Percentiles rank a stretch among this genome's conserved stretches.
Evolutionary conservation across 2,329 filamentous ascomycete species (phyloP).

Genomic region (Ophiostoma tasmaniense): DNA sequence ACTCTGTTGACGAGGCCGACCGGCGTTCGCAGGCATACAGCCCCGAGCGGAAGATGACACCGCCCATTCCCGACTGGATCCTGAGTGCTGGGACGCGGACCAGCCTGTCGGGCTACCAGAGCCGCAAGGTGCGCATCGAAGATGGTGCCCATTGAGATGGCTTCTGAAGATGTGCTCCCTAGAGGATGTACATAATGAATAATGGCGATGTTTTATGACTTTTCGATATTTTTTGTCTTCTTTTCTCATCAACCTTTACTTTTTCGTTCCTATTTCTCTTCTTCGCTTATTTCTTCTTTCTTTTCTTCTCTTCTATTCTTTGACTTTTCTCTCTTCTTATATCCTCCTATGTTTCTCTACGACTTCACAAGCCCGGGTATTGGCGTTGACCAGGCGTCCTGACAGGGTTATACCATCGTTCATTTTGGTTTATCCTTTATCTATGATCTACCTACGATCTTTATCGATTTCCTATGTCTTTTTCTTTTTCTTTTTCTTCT

Average conservation of each 20-base stretch:
- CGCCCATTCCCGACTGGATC: slow-evolving; percentile 55
- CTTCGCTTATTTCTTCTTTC: background rate
- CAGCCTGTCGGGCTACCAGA: slow-evolving; percentile 41
- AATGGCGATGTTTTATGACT: background rate
- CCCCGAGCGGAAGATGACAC: slow-evolving; percentile 44
- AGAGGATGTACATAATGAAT: background rate
- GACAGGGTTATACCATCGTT: background rate
- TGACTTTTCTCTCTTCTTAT: background rate
- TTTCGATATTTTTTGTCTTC: background rate
- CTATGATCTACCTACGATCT: background rate
- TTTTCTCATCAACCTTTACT: too few species aligned
- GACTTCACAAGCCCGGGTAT: background rate
- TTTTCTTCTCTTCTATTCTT: background rate
- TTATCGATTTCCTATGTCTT: background rate
- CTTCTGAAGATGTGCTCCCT: slow-evolving; percentile 7
- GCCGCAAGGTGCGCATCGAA: slow-evolving; percentile 25
- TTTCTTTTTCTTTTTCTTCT: background rate
- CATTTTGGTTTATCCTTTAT: background rate
- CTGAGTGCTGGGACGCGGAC: slow-evolving; percentile 44
- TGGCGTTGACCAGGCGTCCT: background rate
- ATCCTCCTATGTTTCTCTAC: background rate
- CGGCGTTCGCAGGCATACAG: background rate
- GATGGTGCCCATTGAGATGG: slow-evolving; percentile 12
- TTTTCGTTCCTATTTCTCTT: background rate
- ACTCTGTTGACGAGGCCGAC: background rate